Evolutionary conservation across 2,329 filamentous ascomycete genomes (phyloP).

Genomic region (Ascosphaera apis): DNA sequence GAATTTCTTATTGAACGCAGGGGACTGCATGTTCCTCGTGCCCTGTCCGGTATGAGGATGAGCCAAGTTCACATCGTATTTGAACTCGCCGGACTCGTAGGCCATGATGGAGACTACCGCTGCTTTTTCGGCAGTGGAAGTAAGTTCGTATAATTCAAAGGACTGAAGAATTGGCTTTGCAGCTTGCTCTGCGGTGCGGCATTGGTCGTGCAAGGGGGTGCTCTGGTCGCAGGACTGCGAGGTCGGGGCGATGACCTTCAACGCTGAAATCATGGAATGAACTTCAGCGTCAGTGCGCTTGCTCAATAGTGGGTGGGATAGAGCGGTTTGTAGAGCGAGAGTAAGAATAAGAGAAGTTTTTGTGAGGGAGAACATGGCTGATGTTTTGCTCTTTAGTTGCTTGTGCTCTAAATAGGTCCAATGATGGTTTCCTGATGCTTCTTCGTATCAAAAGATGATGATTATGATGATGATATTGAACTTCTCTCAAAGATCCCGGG

Average conservation of each 20-base stretch:
- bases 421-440: too few relatives aligned
- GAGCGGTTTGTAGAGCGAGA: too few relatives aligned
- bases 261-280: too few relatives aligned
- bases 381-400: too few relatives aligned
- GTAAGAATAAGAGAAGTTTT: too few relatives aligned
- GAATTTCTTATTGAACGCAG: constrained; percentile 31
- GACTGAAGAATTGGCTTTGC: constrained; percentile 32
- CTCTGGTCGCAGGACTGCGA: constrained; percentile 28
- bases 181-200: constrained; percentile 40
- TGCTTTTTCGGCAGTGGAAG: constrained; percentile 35
- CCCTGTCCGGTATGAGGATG: constrained; percentile 30
- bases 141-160: constrained; percentile 35
- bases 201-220: constrained; percentile 30
- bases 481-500: too few relatives aligned
- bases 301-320: too few relatives aligned
- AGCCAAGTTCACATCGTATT: constrained; percentile 45
- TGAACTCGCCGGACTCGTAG: constrained; percentile 46
- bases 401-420: too few relatives aligned
- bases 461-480: too few relatives aligned
- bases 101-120: constrained; percentile 48
- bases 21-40: constrained; percentile 39
- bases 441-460: too few relatives aligned
- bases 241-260: constrained; percentile 28
- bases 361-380: too few relatives aligned
- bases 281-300: too few relatives aligned